These are phyloP conservation scores for Pulchroboletus neoregius DNA, from an alignment of 1,284 basidiomycete species.

Conservation along the genomic window DNA sequence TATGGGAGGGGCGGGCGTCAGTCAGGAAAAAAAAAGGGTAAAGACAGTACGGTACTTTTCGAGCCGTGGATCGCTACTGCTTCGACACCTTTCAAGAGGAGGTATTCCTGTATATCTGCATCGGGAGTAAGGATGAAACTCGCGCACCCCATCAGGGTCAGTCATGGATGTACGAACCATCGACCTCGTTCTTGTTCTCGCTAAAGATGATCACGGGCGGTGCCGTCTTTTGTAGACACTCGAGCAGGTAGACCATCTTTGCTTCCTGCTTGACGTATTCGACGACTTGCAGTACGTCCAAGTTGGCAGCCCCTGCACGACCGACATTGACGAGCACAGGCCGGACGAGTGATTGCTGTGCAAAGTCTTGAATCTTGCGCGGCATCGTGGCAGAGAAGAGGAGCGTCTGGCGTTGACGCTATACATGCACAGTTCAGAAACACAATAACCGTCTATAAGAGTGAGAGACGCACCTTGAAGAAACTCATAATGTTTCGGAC, in stretches of 20 bases:
- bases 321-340: conserved; percentile 97
- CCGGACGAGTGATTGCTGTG: conserved; percentile 88
- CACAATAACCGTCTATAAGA: neutral
- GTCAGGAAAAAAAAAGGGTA: neutral
- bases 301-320: conserved; percentile 93
- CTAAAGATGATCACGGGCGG: conserved; percentile 98
- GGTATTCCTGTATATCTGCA: conserved; percentile 95
- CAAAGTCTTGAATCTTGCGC: conserved; percentile 97
- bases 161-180: conserved; percentile 55
- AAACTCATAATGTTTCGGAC: conserved; percentile 98
- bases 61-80: conserved; percentile 99
- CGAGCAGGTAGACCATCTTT: conserved; percentile 98
- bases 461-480: conserved; percentile 68
- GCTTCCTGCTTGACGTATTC: conserved; percentile 99
- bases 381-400: conserved; percentile 99
- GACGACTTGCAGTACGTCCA: conserved; percentile 96
- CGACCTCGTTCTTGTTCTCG: conserved; percentile 99
- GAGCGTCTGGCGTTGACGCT: conserved; percentile 95
- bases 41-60: conserved; percentile 61
- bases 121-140: neutral
- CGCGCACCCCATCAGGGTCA: neutral
- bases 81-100: conserved; percentile 94
- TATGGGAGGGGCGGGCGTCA: conserved; percentile 31
- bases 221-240: conserved; percentile 97
- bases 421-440: conserved; percentile 10